These are phyloP conservation scores for Paxillus involutus DNA, from an alignment of 768 basidiomycete genomes.

Conservation along the genomic window DNA sequence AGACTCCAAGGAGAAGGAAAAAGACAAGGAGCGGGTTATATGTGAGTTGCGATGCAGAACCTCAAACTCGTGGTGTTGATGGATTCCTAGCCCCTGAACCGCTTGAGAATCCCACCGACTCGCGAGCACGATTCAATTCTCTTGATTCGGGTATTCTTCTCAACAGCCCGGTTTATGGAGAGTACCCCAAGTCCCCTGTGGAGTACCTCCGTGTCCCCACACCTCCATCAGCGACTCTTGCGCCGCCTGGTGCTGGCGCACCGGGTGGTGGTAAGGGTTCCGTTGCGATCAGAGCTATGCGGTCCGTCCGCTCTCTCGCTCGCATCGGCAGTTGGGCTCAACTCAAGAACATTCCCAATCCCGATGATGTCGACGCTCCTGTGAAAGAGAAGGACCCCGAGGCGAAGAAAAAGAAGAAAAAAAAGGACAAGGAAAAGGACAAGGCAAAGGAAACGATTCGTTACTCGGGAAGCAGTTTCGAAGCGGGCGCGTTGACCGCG, in stretches of 20 bases:
- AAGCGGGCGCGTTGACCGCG: conserved; percentile 55
- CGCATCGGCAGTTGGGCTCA: conserved; percentile 74
- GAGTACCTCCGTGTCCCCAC: conserved; percentile 18
- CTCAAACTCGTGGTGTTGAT: conserved; percentile 4
- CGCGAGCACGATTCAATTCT: conserved; percentile 62
- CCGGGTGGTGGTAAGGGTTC: conserved; percentile 46
- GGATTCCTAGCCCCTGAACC: conserved; percentile 46
- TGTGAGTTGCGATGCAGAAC: conserved; percentile 11
- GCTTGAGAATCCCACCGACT: conserved; percentile 25
- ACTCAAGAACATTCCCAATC: conserved; percentile 41
- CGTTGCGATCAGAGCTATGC: conserved; percentile 77
- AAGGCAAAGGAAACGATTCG: conserved; percentile 37
- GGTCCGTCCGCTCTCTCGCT: conserved; percentile 71
- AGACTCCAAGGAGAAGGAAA: conserved; percentile 66
- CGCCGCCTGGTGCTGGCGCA: conserved; percentile 32
- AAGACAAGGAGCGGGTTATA: conserved; percentile 39
- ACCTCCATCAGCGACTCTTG: conserved; percentile 33
- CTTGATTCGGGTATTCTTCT: conserved; percentile 47
- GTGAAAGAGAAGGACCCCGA: conserved; percentile 30
- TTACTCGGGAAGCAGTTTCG: conserved; percentile 64
- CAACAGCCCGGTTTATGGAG: conserved; percentile 16
- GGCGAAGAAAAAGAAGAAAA: conserved; percentile 37
- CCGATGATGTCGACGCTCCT: conserved; percentile 23
- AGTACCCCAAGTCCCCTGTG: conserved; percentile 9
- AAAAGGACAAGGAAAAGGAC: conserved; percentile 35